Base-by-base conservation (phyloP, 2,329 filamentous ascomycete species). In the Ophiobolus disseminans region DNA sequence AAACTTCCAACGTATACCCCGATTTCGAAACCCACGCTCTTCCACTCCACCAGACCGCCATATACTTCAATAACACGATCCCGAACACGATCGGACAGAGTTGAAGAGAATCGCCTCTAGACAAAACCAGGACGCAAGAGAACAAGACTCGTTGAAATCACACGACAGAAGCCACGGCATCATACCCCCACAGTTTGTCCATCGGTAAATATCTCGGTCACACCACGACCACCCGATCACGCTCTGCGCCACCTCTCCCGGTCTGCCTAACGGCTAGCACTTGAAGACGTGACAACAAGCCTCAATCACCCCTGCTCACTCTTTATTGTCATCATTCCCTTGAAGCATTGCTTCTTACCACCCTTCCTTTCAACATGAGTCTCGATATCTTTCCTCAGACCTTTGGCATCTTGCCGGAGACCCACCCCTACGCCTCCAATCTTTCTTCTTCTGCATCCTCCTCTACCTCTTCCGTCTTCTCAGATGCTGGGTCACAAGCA, bases 401-500 rank as follows among this genome's bases (percentile, higher is more conserved):
- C 53, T 66, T 70, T 66, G 67, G 66, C 61, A 59, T 68, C 57
- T 68, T 66, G 39, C 62, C 69, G 32, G 64, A 62, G 59, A 73
- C 72, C 66, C 75, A 79, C 66, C 82, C 86, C 58, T 92, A 90
- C 75, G 84, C 83, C 70, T 83, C 85, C 50, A 86, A 87, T 32
- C 77, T 91, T 79, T 84, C 86, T 67, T 87, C 87, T 47, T 89
- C 88, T 61, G 85, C 88, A 49, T 91, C 89, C 22, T 88, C 88
- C 46, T 91, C 89, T 16, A 83, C 87, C 48, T 84, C 86, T 46
- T 94, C 90, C 25, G 81, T 91, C 63, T 94, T 90, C 80, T 94
- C 90, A 58, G 82, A 84, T 66, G 72, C 74, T 31, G 68, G 80
- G 40, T 87, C 85, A 46, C 87, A 90, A 75, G 90, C 88, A 44